Evolutionary conservation across 805 yeast genomes (phyloP).

Genomic region (Zygoascus bituminiphila): DNA sequence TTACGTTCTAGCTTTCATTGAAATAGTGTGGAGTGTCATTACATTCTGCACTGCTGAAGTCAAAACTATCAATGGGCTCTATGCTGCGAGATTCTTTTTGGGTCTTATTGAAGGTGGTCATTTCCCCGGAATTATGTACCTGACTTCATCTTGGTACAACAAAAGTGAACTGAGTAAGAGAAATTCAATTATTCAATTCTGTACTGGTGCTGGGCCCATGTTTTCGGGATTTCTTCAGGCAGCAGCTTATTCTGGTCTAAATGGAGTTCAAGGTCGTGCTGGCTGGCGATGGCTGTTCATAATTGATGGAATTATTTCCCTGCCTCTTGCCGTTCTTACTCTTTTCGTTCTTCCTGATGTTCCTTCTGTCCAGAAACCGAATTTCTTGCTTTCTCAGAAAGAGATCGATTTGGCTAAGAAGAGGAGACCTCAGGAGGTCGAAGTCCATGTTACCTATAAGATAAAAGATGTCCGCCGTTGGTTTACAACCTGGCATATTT

Average conservation of each 20-base stretch:
- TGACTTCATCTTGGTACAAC: constrained; percentile 47
- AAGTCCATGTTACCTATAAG: not conserved
- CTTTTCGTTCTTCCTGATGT: constrained; percentile 57
- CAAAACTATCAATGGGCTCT: constrained; percentile 41
- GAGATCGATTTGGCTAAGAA: constrained; percentile 46
- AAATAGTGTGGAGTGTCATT: constrained; percentile 59
- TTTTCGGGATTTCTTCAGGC: constrained; percentile 59
- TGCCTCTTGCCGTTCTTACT: constrained; percentile 51
- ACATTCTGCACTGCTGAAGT: constrained; percentile 50
- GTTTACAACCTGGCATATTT: constrained; percentile 50
- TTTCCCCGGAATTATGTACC: constrained; percentile 40
- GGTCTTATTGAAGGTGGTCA: constrained; percentile 66
- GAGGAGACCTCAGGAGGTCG: constrained; percentile 25
- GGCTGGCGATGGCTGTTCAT: constrained; percentile 75
- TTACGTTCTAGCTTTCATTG: constrained; percentile 44
- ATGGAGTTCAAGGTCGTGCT: constrained; percentile 44
- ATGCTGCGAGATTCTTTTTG: constrained; percentile 56
- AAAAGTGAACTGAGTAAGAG: constrained; percentile 52
- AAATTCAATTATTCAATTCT: constrained; percentile 53
- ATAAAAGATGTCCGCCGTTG: constrained; percentile 29
- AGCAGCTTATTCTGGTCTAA: constrained; percentile 39
- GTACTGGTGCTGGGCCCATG: constrained; percentile 54
- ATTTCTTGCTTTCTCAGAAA: constrained; percentile 42
- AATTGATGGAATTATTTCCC: constrained; percentile 52
- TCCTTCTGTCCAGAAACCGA: constrained; percentile 47